These are phyloP conservation scores for Cordyceps cateniannulata DNA, from an alignment of 2,329 filamentous ascomycete genomes.

Conservation along the genomic window DNA sequence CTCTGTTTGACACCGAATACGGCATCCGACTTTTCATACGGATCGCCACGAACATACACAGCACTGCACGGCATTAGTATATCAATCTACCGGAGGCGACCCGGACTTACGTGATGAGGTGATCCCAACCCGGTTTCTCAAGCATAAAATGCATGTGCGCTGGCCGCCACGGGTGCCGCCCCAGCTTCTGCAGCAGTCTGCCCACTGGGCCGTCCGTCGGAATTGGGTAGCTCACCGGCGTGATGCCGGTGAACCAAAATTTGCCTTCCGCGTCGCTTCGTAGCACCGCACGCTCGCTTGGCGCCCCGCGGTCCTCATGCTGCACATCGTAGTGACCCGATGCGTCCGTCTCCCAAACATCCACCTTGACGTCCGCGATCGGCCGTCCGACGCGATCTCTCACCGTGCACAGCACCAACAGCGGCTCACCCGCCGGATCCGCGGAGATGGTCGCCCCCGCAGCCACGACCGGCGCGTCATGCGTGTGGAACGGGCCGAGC, in stretches of 20 bases:
- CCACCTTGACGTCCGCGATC: slow-evolving; percentile 57
- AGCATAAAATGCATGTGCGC: slow-evolving; percentile 89
- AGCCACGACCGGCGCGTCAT: slow-evolving; percentile 51
- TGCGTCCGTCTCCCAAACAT: slow-evolving; percentile 75
- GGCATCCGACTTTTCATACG: slow-evolving; percentile 76
- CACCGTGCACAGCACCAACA: slow-evolving; percentile 61
- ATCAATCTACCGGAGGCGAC: neutral
- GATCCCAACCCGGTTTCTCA: slow-evolving; percentile 69
- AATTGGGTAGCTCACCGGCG: slow-evolving; percentile 80
- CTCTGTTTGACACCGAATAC: slow-evolving; percentile 85
- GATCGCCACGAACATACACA: slow-evolving; percentile 69
- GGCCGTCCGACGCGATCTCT: slow-evolving; percentile 55
- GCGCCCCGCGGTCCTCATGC: slow-evolving; percentile 47
- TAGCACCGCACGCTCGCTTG: slow-evolving; percentile 25
- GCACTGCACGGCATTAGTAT: slow-evolving; percentile 41
- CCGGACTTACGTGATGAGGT: slow-evolving; percentile 68
- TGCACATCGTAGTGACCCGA: slow-evolving; percentile 73
- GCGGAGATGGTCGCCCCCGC: slow-evolving; percentile 54
- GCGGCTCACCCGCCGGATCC: slow-evolving; percentile 57
- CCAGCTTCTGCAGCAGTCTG: slow-evolving; percentile 55
- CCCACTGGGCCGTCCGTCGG: slow-evolving; percentile 81
- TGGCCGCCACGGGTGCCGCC: slow-evolving; percentile 72
- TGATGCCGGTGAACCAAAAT: slow-evolving; percentile 83
- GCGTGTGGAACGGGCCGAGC: slow-evolving; percentile 75
- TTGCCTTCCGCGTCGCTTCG: slow-evolving; percentile 21